Evolutionary conservation across 306 rosid species (phyloP).

Genomic region (Acacia crassicarpa): DNA sequence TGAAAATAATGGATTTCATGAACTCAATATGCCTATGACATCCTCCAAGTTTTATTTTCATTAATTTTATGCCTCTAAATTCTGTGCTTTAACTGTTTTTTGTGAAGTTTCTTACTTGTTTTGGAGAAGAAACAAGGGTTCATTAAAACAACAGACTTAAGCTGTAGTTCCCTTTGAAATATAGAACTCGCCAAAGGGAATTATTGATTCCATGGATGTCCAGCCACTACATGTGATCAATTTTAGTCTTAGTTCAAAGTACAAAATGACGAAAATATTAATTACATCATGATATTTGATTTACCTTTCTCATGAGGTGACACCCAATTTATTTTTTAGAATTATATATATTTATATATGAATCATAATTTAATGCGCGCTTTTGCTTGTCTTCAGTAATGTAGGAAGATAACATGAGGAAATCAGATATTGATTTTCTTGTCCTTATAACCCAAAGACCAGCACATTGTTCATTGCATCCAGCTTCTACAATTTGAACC

Average conservation of each 20-base stretch:
- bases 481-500: slow-evolving; percentile 25
- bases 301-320: neutral
- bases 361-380: neutral
- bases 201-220: neutral
- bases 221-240: neutral
- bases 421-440: slow-evolving; percentile 33
- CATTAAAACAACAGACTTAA: neutral
- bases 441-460: slow-evolving; percentile 24
- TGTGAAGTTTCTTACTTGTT: neutral
- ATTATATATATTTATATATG: neutral
- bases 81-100: neutral
- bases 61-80: neutral
- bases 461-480: slow-evolving; percentile 28
- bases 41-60: neutral
- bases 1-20: slow-evolving; percentile 4
- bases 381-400: neutral
- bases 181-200: neutral
- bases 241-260: neutral
- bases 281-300: neutral
- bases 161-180: neutral
- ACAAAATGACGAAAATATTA: neutral
- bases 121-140: neutral
- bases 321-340: neutral
- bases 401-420: slow-evolving; percentile 23
- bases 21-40: neutral